Base-by-base conservation (phyloP, 805 yeast species). In the Grigorovia humatica region DNA sequence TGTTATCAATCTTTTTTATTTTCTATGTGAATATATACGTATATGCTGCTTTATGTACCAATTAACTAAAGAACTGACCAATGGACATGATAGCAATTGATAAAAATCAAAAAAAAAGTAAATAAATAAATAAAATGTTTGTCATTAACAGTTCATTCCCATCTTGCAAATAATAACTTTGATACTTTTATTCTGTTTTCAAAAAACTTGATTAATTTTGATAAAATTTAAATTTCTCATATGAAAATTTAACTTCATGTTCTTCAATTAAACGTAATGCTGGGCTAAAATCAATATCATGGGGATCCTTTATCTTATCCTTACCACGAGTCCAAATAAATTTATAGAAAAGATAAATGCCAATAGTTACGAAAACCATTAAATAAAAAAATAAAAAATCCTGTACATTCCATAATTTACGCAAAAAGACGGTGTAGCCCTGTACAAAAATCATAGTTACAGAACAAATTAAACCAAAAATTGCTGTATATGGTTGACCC, bases 381-480 rank as follows among this genome's bases (percentile, higher is more conserved):
- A 88, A 71, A 61, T 88, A 88, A 60, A 78, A 77, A 67, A 80
- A 85, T 57, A 86, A 70, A 68, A 88, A 88, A 9, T 73, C 69
- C 52, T 80, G 73, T 18, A 75, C 74, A 18, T 73, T 65, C 89
- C 91, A 87, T 51, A 70, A 62, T 6, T 85, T 87, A 13, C 82
- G 81, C 46, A 82, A 64, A 66, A 88, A 86, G 1, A 82, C 85
- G 2, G 76, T 69, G 69, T 85, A 88, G 5, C 95, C 95, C 54
- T 79, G 79, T 27, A 81, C 68, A 64, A 79, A 67, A 58, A 78
- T 61, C 86, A 86, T 74, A 52, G 71, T 63, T 52, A 74, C 58
- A 9, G 79, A 70, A 48, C 75, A 70, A 23, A 65, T 52, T 6
- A 76, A 62, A 0, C 83, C 83, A 53, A 78, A 64, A 44, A 70